Evolutionary conservation across 441 rosid species (phyloP).

Genomic region (Adansonia grandidieri): DNA sequence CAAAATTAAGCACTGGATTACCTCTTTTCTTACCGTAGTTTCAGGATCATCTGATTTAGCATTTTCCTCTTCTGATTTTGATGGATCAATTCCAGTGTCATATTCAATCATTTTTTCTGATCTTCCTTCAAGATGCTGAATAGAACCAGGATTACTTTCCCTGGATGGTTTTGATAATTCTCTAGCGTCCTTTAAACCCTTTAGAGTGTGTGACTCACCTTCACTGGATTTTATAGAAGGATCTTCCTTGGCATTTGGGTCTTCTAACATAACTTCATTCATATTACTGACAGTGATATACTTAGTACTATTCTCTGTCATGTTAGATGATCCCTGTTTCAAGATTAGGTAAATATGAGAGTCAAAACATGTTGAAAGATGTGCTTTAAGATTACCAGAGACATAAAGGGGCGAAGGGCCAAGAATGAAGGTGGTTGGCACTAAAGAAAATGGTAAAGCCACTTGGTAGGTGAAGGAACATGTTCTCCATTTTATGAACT

Average conservation of each 20-base stretch:
- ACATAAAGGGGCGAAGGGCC: no score
- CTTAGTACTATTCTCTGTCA: no score
- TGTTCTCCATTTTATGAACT: background rate
- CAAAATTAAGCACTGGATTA: background rate
- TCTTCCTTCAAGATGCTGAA: slow-evolving; percentile 16
- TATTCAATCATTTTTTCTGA: background rate
- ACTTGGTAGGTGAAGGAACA: slow-evolving; percentile 1
- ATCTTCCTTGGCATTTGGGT: no score
- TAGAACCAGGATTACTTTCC: slow-evolving; percentile 13
- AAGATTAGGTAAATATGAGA: background rate
- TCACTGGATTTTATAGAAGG: no score
- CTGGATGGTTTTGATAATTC: background rate
- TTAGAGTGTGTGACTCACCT: no score
- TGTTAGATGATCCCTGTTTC: no score
- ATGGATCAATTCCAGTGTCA: slow-evolving; percentile 14
- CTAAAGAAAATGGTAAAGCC: background rate
- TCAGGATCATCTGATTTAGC: slow-evolving; percentile 26
- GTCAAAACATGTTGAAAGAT: background rate
- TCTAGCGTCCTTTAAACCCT: background rate
- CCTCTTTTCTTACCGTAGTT: slow-evolving; percentile 24
- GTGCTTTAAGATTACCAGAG: background rate
- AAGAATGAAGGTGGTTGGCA: background rate
- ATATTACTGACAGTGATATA: no score
- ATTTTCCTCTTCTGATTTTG: slow-evolving; percentile 26
- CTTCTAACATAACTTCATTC: no score